phyloP scores from a whole-genome alignment of 2,329 filamentous ascomycete genomes.

The Colletotrichum brevisporum region DNA sequence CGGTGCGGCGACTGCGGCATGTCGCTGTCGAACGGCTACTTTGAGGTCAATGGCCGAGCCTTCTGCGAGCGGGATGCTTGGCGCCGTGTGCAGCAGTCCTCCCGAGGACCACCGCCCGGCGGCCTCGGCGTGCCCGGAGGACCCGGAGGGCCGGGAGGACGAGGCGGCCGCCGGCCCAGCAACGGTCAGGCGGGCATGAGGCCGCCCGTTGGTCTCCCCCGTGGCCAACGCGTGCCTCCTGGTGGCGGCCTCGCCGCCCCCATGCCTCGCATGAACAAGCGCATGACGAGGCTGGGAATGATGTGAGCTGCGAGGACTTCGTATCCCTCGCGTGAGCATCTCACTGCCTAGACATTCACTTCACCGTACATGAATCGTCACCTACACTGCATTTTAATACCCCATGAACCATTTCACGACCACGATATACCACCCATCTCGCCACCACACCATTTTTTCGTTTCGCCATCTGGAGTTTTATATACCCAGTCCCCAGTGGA shows the following conservation, averaged over 20 bases:
- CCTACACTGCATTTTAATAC: constrained; percentile 24
- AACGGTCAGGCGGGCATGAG: constrained; percentile 40
- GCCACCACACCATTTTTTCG: constrained; percentile 30
- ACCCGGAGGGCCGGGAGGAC: constrained; percentile 20
- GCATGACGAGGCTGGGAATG: constrained; percentile 73
- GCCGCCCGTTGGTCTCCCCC: constrained; percentile 38
- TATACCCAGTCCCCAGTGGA: constrained; percentile 41
- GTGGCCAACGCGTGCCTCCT: constrained; percentile 39
- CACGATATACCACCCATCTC: constrained; percentile 34
- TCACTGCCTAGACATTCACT: constrained; percentile 15
- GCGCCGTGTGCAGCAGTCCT: constrained; percentile 61
- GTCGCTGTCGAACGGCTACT: constrained; percentile 87
- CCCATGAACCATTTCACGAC: constrained; percentile 34
- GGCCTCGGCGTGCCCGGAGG: constrained; percentile 31
- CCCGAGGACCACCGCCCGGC: constrained; percentile 42
- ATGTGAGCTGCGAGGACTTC: constrained; percentile 54
- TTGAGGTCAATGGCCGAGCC: constrained; percentile 83
- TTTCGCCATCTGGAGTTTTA: constrained; percentile 37
- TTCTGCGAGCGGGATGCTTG: constrained; percentile 93
- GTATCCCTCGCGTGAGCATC: background rate
- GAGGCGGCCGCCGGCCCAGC: constrained; percentile 22
- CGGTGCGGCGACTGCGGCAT: constrained; percentile 83
- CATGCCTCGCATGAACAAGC: constrained; percentile 71
- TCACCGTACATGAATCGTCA: constrained; percentile 27
- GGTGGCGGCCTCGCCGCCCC: constrained; percentile 43